These are phyloP conservation scores for Penicillium sp. DNA, from an alignment of 2,329 filamentous ascomycete genomes.

Conservation along the genomic window DNA sequence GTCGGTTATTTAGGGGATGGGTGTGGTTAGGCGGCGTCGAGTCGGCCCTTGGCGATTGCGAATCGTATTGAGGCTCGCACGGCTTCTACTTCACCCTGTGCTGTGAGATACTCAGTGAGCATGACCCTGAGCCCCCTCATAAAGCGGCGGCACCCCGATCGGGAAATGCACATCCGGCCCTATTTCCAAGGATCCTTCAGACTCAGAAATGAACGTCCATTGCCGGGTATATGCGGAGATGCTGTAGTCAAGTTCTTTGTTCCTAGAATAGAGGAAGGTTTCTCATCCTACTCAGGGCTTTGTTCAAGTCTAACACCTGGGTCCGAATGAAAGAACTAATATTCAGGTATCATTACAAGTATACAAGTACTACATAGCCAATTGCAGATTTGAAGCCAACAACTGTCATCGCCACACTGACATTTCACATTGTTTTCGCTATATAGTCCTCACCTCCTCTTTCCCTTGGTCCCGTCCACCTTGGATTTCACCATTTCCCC, in stretches of 20 bases:
- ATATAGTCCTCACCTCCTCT: not conserved
- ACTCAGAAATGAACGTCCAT: not conserved
- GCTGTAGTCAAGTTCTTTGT: slow-evolving; percentile 1
- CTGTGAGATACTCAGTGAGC: no score
- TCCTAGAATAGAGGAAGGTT: slow-evolving; percentile 1
- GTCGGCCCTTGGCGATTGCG: no score
- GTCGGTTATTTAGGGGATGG: not conserved
- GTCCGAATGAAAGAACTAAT: not conserved
- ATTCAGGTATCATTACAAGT: no score
- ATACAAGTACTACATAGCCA: no score
- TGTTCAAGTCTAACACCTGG: not conserved
- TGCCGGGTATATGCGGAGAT: not conserved
- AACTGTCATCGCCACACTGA: not conserved
- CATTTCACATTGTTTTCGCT: not conserved
- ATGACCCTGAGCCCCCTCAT: no score
- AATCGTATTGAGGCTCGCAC: no score
- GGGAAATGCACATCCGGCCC: no score
- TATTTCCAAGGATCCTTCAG: not conserved
- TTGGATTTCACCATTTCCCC: not conserved
- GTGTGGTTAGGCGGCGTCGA: no score
- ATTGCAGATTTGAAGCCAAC: not conserved
- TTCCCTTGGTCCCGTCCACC: no score
- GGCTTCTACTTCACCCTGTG: no score
- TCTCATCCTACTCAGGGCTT: not conserved
- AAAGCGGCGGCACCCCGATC: no score